These are phyloP conservation scores for Xylaria venustula DNA, from an alignment of 495 filamentous ascomycete genomes.

Conservation along the genomic window DNA sequence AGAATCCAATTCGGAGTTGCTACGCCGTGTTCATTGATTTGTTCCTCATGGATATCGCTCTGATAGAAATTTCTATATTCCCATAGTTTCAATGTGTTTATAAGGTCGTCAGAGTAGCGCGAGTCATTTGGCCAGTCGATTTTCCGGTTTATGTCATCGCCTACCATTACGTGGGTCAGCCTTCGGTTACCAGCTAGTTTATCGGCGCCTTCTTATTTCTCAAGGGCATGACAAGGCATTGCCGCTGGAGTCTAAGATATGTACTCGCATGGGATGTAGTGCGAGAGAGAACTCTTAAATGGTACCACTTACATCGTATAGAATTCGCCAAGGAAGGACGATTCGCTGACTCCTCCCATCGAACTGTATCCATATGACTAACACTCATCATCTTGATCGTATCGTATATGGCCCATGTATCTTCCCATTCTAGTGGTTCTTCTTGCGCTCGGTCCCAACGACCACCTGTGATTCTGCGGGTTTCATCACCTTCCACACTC, in stretches of 20 bases:
- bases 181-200: neutral
- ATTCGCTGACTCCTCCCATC: too few relatives aligned
- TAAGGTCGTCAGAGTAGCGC: neutral
- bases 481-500: neutral
- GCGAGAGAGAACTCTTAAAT: too few relatives aligned
- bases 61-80: neutral
- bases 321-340: too few relatives aligned
- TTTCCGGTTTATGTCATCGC: neutral
- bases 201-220: neutral
- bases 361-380: neutral
- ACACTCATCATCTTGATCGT: neutral
- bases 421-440: neutral
- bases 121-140: neutral
- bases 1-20: neutral
- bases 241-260: too few relatives aligned
- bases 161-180: neutral
- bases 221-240: neutral
- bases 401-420: neutral
- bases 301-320: too few relatives aligned
- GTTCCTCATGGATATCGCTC: neutral
- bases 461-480: neutral
- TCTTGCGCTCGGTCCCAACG: neutral
- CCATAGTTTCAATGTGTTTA: neutral
- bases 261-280: too few relatives aligned
- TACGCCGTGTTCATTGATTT: neutral